phyloP scores from a whole-genome alignment of 164 flowering plant genomes.

The Paratinospora sagittata region DNA sequence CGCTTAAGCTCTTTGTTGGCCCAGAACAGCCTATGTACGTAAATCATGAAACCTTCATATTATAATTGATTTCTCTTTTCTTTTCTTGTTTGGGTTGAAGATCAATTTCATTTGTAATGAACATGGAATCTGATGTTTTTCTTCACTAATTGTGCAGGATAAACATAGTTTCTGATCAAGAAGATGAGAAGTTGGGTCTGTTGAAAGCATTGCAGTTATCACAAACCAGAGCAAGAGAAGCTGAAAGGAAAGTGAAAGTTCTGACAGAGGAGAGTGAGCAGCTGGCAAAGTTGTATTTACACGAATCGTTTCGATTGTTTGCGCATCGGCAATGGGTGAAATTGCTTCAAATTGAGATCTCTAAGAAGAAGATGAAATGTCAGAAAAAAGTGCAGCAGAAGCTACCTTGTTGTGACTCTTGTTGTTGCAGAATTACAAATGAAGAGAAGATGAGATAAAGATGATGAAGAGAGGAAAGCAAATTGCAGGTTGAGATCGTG shows the following conservation, averaged over 20 bases:
- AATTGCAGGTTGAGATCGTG: slow-evolving; percentile 10
- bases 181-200: slow-evolving; percentile 19
- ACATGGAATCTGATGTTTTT: not conserved
- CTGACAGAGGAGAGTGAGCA: slow-evolving; percentile 16
- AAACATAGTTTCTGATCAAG: slow-evolving; percentile 3
- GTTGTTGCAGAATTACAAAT: not conserved
- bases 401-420: not conserved
- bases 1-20: slow-evolving; percentile 35
- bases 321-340: slow-evolving; percentile 29
- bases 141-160: not conserved
- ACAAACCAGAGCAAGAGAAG: slow-evolving; percentile 29
- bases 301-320: slow-evolving; percentile 19
- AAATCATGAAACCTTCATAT: not conserved
- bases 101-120: no score
- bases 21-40: slow-evolving; percentile 19
- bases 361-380: slow-evolving; percentile 13
- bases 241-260: slow-evolving; percentile 20
- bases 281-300: slow-evolving; percentile 10
- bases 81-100: no score
- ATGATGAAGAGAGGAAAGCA: not conserved
- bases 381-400: not conserved
- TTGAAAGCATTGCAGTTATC: slow-evolving; percentile 29
- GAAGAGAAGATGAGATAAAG: slow-evolving; percentile 2
- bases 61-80: not conserved
- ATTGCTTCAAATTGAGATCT: slow-evolving; percentile 21